Base-by-base conservation (phyloP, 2,329 filamentous ascomycete species). In the Curvularia verruculosa region DNA sequence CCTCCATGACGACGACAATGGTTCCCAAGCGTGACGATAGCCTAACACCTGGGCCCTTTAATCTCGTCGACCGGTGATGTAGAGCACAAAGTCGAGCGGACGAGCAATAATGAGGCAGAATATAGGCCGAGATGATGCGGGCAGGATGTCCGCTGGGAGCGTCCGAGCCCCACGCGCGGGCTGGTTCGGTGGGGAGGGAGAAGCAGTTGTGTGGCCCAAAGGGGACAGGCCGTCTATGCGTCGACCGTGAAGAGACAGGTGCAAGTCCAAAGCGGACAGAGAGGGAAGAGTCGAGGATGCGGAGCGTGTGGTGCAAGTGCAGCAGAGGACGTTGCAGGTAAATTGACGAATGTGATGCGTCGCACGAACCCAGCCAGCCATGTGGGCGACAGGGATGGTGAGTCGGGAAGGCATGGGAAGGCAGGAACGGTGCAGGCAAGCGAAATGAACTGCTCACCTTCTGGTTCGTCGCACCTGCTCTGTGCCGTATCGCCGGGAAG, bases 381-480 rank as follows among this genome's bases (percentile, higher is more conserved):
- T 73, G 70, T 74, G 71, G 46, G 54, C 29, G 61, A 58, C 70
- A 73, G 66, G 71, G 69, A 73, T 74, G 59, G 26, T 31, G 56
- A 47, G 45, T 40, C 39, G 39, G 21, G 39, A 18, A 9, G 39
- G 39, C 39, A 41, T 26, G 41, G 8, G 41, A 39, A 49, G 55
- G 45, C 31, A 46, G 49, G 53, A 52, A 46, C 54, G 60, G 64
- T 54, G 65, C 54, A 54, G 55, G 56, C 64, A 71, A 72, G 68
- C 67, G 71, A 72, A 63, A 72, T 73, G 59, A 59, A 49, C 49
- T 64, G 66, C 71, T 73, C 61, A 74, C 72, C 69, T 72, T 65
- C 52, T 64, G 63, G 55, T 56, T 63, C 45, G 57, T 64, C 63
- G 58, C 67, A 63, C 67, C 59, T 60, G 44, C 44, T 21, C 44